phyloP scores from a whole-genome alignment of 2,329 filamentous ascomycete genomes.

The Ophiostoma sp. region DNA sequence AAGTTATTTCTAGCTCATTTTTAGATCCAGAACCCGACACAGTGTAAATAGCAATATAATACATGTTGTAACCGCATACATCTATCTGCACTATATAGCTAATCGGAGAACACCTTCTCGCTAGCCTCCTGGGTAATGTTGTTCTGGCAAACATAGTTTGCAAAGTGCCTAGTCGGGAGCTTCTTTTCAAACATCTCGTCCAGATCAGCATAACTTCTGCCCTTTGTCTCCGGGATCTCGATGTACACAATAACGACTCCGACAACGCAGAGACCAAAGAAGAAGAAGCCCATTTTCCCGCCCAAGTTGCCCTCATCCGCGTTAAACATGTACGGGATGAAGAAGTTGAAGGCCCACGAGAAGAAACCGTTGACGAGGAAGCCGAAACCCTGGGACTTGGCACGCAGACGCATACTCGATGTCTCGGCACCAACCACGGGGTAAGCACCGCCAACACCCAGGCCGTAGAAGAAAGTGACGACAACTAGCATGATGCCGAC shows the following conservation, averaged over 20 bases:
- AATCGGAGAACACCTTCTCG: not conserved
- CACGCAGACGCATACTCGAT: not conserved
- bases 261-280: not conserved
- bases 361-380: not conserved
- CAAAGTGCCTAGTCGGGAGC: not conserved
- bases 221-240: not conserved
- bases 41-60: not conserved
- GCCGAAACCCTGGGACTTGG: not conserved
- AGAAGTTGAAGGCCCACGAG: not conserved
- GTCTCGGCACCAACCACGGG: not conserved
- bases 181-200: slow-evolving; percentile 2
- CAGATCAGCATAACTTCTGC: not conserved
- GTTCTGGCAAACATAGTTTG: not conserved
- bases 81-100: not conserved
- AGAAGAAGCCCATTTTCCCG: not conserved
- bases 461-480: not conserved
- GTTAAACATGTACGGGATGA: not conserved
- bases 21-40: too few relatives aligned
- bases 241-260: not conserved
- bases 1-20: not conserved
- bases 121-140: not conserved
- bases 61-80: not conserved
- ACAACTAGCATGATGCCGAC: not conserved
- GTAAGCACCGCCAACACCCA: not conserved
- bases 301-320: not conserved